Evolutionary conservation across 1,284 basidiomycete species (phyloP).

Genomic region (Boletellus deceptivus): DNA sequence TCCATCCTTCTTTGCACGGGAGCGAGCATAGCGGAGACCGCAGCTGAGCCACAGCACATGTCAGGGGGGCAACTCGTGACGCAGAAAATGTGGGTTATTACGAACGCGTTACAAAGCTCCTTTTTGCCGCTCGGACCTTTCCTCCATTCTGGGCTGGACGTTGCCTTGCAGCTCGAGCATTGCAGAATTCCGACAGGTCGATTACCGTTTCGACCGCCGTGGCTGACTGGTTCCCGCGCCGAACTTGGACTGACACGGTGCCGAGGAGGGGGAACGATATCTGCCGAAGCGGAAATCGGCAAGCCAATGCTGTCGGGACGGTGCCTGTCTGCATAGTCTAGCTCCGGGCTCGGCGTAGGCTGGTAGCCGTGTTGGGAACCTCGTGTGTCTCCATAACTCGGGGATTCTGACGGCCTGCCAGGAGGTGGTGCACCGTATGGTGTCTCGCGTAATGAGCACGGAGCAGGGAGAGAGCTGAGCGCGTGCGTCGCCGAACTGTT

Average conservation of each 20-base stretch:
- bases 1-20: constrained; percentile 81
- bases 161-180: constrained; percentile 83
- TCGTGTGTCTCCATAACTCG: constrained; percentile 29
- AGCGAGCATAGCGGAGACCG: constrained; percentile 77
- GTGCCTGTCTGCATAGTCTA: constrained; percentile 38
- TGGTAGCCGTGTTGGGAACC: constrained; percentile 35
- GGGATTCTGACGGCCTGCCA: constrained; percentile 22
- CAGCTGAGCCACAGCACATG: constrained; percentile 49
- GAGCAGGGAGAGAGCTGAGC: constrained; percentile 26
- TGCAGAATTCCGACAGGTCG: constrained; percentile 72
- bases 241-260: constrained; percentile 51
- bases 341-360: constrained; percentile 41
- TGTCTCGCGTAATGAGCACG: constrained; percentile 32
- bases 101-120: constrained; percentile 92
- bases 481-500: constrained; percentile 36
- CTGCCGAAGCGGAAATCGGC: constrained; percentile 30
- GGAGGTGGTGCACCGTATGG: constrained; percentile 27
- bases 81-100: constrained; percentile 22
- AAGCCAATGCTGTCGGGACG: constrained; percentile 29
- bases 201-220: constrained; percentile 40
- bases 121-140: constrained; percentile 89
- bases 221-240: constrained; percentile 22
- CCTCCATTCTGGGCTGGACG: constrained; percentile 90
- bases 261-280: constrained; percentile 63
- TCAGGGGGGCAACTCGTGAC: constrained; percentile 19